These are phyloP conservation scores for Ilyonectria mors-panacis DNA, from an alignment of 2,329 filamentous ascomycete genomes.

Conservation along the genomic window DNA sequence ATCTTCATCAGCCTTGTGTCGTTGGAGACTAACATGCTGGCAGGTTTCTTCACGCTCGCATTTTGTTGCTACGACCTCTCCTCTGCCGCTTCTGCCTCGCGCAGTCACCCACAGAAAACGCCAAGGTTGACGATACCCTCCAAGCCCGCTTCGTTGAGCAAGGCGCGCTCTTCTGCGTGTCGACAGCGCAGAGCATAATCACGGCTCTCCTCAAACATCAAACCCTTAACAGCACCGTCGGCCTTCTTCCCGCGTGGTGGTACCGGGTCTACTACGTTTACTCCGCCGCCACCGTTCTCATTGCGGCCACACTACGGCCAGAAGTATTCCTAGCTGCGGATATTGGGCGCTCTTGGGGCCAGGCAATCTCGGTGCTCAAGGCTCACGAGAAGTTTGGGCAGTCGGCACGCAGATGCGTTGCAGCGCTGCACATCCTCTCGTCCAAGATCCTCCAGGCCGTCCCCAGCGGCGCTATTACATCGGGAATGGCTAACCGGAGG, in stretches of 20 bases:
- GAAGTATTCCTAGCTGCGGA: constrained; percentile 49
- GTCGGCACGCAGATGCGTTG: constrained; percentile 52
- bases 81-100: constrained; percentile 52
- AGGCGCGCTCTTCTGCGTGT: constrained; percentile 53
- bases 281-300: constrained; percentile 54
- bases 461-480: constrained; percentile 1
- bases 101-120: constrained; percentile 30
- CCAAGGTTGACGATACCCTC: constrained; percentile 39
- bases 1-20: background rate
- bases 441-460: constrained; percentile 50
- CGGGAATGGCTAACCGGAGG: background rate
- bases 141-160: constrained; percentile 51
- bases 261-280: constrained; percentile 57
- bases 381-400: constrained; percentile 53
- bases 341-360: constrained; percentile 50
- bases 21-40: background rate
- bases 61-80: constrained; percentile 52
- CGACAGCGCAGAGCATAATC: constrained; percentile 53
- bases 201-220: constrained; percentile 49
- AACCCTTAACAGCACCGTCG: constrained; percentile 50
- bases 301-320: constrained; percentile 54
- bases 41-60: constrained; percentile 54
- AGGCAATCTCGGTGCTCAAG: constrained; percentile 52
- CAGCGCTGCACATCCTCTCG: constrained; percentile 53
- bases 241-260: constrained; percentile 57